phyloP scores from a whole-genome alignment of 108 stramenopile genomes.

The Cylindrotheca closterium region DNA sequence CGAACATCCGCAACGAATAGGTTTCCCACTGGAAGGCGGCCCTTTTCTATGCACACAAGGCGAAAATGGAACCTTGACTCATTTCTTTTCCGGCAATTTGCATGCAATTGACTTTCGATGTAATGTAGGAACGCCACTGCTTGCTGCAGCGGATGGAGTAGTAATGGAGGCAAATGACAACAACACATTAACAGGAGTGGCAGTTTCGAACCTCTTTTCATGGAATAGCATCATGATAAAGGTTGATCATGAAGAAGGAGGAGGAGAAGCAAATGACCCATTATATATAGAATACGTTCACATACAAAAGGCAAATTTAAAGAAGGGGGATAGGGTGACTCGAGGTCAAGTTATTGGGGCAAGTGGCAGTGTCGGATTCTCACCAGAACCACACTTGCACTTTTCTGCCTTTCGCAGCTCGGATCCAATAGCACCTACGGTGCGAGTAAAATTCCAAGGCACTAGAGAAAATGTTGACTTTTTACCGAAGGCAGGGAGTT shows the following conservation, averaged over 20 bases:
- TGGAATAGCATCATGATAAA: constrained; percentile 85
- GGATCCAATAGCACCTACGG: constrained; percentile 56
- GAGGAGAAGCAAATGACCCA: constrained; percentile 6
- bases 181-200: constrained; percentile 72
- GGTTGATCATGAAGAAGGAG: constrained; percentile 13
- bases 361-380: constrained; percentile 82
- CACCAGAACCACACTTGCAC: constrained; percentile 83
- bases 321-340: constrained; percentile 60
- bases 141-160: constrained; percentile 67
- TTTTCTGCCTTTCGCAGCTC: constrained; percentile 68
- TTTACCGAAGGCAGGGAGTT: constrained; percentile 43
- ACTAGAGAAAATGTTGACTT: constrained; percentile 9
- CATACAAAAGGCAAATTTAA: constrained; percentile 63
- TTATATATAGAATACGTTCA: constrained; percentile 86
- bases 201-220: constrained; percentile 72
- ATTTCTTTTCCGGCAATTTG: constrained; percentile 83
- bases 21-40: constrained; percentile 63
- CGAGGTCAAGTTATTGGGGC: constrained; percentile 68
- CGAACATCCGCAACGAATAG: constrained; percentile 46
- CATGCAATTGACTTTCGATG: constrained; percentile 88
- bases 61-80: constrained; percentile 77
- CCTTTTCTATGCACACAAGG: constrained; percentile 83
- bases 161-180: constrained; percentile 60
- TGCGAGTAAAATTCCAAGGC: constrained; percentile 51
- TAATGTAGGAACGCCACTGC: constrained; percentile 73